A percentile compares a stretch with the other conserved stretches of the same genome.
These are phyloP conservation scores for Pistacia vera DNA, from an alignment of 345 rosid genomes.

Conservation along the genomic window DNA sequence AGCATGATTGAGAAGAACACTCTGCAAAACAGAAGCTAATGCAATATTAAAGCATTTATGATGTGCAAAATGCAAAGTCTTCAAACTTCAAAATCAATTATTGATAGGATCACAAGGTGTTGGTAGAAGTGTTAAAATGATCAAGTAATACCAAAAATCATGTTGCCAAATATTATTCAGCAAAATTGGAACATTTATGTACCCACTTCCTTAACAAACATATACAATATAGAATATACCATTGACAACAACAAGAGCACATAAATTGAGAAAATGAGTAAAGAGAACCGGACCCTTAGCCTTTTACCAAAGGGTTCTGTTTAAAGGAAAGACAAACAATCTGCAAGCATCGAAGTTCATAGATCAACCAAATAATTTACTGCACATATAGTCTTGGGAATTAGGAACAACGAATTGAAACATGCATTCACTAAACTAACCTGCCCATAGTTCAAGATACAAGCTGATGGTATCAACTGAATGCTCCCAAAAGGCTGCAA, in stretches of 20 bases:
- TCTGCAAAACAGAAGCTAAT: neutral
- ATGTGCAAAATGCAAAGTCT: neutral
- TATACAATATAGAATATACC: neutral
- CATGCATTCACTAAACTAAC: conserved; percentile 9
- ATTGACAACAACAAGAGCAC: neutral
- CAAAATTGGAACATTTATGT: neutral
- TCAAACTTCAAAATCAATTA: neutral
- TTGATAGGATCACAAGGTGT: neutral
- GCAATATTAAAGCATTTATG: neutral
- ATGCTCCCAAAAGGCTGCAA: conserved; percentile 31
- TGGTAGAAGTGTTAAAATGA: neutral
- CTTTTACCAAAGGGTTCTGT: neutral
- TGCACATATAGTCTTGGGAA: neutral
- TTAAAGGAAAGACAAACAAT: neutral
- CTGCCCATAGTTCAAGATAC: conserved; percentile 42
- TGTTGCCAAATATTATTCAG: neutral
- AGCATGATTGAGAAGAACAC: neutral
- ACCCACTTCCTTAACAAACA: neutral
- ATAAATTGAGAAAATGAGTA: neutral
- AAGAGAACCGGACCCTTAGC: neutral
- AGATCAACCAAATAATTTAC: neutral
- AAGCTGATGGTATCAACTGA: conserved; percentile 31
- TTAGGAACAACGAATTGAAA: neutral
- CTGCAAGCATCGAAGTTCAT: neutral
- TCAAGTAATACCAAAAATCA: neutral